These are phyloP conservation scores for Lactifluus piperatus DNA, from an alignment of 768 basidiomycete genomes.

Conservation along the genomic window DNA sequence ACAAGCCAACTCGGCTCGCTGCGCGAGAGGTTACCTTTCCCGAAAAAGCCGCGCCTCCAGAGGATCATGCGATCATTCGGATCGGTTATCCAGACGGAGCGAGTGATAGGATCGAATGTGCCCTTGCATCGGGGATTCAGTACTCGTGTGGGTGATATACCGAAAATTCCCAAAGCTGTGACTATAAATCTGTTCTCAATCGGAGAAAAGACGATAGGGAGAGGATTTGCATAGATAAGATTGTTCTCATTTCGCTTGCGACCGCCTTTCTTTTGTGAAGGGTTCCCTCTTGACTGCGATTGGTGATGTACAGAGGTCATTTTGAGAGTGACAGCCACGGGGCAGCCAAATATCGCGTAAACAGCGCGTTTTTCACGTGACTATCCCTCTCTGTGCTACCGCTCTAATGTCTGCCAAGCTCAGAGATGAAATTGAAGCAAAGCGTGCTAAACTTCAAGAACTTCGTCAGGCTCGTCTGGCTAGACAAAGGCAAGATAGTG, in stretches of 20 bases:
- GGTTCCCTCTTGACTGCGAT: constrained; percentile 5
- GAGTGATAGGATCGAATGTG: constrained; percentile 65
- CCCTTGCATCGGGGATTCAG: constrained; percentile 72
- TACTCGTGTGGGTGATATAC: constrained; percentile 45
- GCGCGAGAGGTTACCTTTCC: constrained; percentile 89
- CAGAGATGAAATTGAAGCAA: constrained; percentile 84
- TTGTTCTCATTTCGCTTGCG: constrained; percentile 55
- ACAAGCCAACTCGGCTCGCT: constrained; percentile 94
- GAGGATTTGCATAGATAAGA: constrained; percentile 56
- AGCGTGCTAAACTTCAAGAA: constrained; percentile 79
- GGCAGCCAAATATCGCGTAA: constrained; percentile 20
- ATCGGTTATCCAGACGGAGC: constrained; percentile 81
- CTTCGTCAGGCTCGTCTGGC: constrained; percentile 71
- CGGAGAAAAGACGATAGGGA: constrained; percentile 50
- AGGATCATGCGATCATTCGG: constrained; percentile 55
- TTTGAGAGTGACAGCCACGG: not conserved
- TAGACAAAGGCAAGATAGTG: constrained; percentile 49
- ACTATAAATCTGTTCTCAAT: constrained; percentile 36
- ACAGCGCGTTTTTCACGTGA: constrained; percentile 12
- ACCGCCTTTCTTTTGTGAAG: constrained; percentile 37
- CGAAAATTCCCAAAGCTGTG: constrained; percentile 35
- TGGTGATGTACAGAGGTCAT: constrained; percentile 34
- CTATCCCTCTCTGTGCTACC: not conserved
- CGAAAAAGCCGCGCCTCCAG: constrained; percentile 93
- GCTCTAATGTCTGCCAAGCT: constrained; percentile 52